These are phyloP conservation scores for Tilletia indica DNA, from an alignment of 1,284 basidiomycete species.

Conservation along the genomic window DNA sequence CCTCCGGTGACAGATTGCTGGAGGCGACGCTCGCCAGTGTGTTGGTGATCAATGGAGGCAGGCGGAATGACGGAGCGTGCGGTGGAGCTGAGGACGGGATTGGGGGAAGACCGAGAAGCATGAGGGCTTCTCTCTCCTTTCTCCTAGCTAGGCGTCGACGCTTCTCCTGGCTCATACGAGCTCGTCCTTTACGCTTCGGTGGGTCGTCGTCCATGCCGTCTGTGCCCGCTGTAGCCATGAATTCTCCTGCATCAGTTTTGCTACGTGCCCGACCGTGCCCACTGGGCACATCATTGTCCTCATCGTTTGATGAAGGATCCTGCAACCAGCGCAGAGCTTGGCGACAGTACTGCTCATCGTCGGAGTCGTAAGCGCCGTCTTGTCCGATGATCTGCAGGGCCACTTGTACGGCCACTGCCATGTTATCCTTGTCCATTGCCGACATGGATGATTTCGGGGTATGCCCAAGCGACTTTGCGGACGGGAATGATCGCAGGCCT, in stretches of 20 bases:
- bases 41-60: conserved; percentile 10
- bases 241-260: not conserved
- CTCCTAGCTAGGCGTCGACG: conserved; percentile 36
- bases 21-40: conserved; percentile 2
- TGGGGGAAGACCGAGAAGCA: conserved; percentile 19
- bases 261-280: not conserved
- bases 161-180: conserved; percentile 46
- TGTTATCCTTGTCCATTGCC: conserved; percentile 2
- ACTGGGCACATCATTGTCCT: not conserved
- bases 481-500: not conserved
- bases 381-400: conserved; percentile 14
- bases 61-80: not conserved
- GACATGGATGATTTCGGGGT: not conserved
- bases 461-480: not conserved
- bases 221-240: not conserved
- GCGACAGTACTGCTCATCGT: conserved; percentile 10
- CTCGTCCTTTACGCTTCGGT: conserved; percentile 31
- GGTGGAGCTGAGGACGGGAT: conserved; percentile 1
- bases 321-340: conserved; percentile 6
- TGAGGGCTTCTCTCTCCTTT: conserved; percentile 37
- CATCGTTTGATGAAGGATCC: not conserved
- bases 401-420: conserved; percentile 11
- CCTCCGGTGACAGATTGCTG: not conserved
- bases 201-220: not conserved
- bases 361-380: conserved; percentile 14